Base-by-base conservation (phyloP, 1,284 basidiomycete genomes). In the Cutaneotrichosporon cutaneum region DNA sequence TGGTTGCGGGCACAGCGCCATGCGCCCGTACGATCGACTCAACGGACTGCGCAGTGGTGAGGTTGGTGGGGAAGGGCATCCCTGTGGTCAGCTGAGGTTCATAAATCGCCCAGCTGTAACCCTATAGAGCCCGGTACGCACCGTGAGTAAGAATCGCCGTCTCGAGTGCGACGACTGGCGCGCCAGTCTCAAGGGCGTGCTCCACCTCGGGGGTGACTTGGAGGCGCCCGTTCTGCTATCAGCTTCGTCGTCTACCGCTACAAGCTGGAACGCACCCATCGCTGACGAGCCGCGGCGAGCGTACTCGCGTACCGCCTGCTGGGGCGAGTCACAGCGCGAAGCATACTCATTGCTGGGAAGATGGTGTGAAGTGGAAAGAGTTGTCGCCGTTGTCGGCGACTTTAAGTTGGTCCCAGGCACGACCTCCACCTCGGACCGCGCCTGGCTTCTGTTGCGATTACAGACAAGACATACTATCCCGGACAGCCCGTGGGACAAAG, bases 111-210 rank as follows among this genome's bases (percentile, higher is more conserved):
- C n/a, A n/a, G n/a, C n/a, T n/a, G n/a, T n/a, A n/a, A n/a, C n/a
- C n/a, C n/a, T n/a, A n/a, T n/a, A n/a, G n/a, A n/a, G n/a, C n/a
- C n/a, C n/a, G n/a, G n/a, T n/a, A 51, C 67, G 69, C 58, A 65
- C 83, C 95, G 82, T 97, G 92, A 0, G 94, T 94, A 63, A 96
- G 87, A 64, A 99, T 87, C 1, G 94, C 89, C 1, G 91, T 92
- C 68, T 85, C 84, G 16, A 85, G 77, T 0, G 83, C 83, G 3
- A 85, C 81, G 30, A 85, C 67, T 0, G 83, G 80, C 8, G 63
- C 53, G 0, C 70, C 79, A 53, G 81, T 78, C 16, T 82, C 81
- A 32, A 94, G 82, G 2, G 92, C 92, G 67, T 91, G 84, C 68
- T 88, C 81, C 32, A 91, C 88, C 77, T 94, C 91, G 14, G 89